These are phyloP conservation scores for Aspergillus carlsbadensis DNA, from an alignment of 495 filamentous ascomycete species.

Conservation along the genomic window DNA sequence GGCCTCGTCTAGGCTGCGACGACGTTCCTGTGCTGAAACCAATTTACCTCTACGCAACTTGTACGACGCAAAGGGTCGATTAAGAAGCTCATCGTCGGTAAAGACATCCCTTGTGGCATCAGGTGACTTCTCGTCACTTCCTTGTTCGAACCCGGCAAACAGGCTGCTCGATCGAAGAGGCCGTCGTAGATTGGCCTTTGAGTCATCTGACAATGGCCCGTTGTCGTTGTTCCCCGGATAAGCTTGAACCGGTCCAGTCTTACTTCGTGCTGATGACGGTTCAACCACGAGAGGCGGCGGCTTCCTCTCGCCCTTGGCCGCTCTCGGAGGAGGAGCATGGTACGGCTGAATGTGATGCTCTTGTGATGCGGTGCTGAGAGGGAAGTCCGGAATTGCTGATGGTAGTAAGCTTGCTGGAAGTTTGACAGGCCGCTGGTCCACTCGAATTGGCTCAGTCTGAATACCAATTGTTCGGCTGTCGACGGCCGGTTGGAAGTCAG, in stretches of 20 bases:
- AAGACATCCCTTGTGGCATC: constrained; percentile 46
- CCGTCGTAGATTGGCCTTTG: constrained; percentile 57
- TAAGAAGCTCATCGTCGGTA: constrained; percentile 46
- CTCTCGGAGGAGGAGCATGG: constrained; percentile 34
- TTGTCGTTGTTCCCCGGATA: constrained; percentile 86
- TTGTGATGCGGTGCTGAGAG: constrained; percentile 23
- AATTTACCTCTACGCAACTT: constrained; percentile 43
- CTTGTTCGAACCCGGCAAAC: constrained; percentile 79
- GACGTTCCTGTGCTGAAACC: constrained; percentile 35
- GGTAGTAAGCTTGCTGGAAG: constrained; percentile 77
- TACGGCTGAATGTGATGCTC: constrained; percentile 33
- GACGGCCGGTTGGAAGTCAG: constrained; percentile 35
- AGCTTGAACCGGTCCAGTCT: constrained; percentile 54
- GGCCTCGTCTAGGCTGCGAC: constrained; percentile 35
- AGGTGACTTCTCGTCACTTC: constrained; percentile 47
- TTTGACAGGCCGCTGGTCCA: constrained; percentile 70
- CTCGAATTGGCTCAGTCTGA: constrained; percentile 86
- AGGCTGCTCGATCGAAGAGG: constrained; percentile 76
- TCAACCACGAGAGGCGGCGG: constrained; percentile 15
- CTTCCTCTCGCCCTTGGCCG: constrained; percentile 26
- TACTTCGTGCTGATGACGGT: constrained; percentile 14
- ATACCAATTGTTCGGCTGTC: constrained; percentile 54
- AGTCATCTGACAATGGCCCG: constrained; percentile 63
- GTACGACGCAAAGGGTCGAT: constrained; percentile 45
- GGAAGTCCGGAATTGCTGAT: constrained; percentile 53